A percentile compares a stretch with the other conserved stretches of the same genome.
phyloP scores from a whole-genome alignment of 2,329 filamentous ascomycete genomes.

The Dothiorella sarmentorum region DNA sequence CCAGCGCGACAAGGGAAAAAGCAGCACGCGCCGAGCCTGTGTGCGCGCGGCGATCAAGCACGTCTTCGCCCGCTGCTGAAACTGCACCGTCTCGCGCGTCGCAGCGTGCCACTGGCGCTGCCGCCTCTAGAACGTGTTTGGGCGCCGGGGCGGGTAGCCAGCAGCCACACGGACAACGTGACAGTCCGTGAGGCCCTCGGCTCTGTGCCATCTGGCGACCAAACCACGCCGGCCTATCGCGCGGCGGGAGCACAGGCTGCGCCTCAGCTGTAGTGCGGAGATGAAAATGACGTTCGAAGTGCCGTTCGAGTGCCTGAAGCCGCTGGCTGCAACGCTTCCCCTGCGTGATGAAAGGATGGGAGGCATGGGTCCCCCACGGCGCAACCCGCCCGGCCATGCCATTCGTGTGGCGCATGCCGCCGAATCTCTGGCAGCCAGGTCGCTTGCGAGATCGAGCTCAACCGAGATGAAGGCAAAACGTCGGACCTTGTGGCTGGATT shows the following conservation, averaged over 20 bases:
- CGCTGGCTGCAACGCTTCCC: constrained; percentile 14
- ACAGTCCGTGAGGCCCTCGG: neutral
- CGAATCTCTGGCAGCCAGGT: constrained; percentile 5
- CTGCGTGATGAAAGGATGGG: constrained; percentile 17
- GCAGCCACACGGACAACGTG: constrained; percentile 12
- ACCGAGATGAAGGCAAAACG: constrained; percentile 4
- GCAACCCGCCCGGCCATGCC: constrained; percentile 1
- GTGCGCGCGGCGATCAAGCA: neutral
- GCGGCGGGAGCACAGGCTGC: constrained; percentile 11
- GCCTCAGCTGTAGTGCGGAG: constrained; percentile 15
- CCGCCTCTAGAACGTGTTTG: constrained; percentile 11
- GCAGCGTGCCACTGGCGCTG: constrained; percentile 9
- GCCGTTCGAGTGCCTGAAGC: constrained; percentile 12
- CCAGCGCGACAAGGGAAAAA: neutral
- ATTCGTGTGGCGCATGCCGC: constrained; percentile 7
- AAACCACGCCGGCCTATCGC: constrained; percentile 6
- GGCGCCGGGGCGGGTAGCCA: neutral
- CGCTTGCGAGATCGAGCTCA: constrained; percentile 6
- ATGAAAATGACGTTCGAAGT: constrained; percentile 13
- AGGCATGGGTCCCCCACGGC: constrained; percentile 12
- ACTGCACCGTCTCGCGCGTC: neutral
- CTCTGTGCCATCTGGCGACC: neutral
- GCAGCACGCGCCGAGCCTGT: neutral
- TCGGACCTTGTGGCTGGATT: neutral
- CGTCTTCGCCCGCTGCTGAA: constrained; percentile 3